Evolutionary conservation across 2,329 filamentous ascomycete genomes (phyloP).

Genomic region (Ophiostoma quercus): DNA sequence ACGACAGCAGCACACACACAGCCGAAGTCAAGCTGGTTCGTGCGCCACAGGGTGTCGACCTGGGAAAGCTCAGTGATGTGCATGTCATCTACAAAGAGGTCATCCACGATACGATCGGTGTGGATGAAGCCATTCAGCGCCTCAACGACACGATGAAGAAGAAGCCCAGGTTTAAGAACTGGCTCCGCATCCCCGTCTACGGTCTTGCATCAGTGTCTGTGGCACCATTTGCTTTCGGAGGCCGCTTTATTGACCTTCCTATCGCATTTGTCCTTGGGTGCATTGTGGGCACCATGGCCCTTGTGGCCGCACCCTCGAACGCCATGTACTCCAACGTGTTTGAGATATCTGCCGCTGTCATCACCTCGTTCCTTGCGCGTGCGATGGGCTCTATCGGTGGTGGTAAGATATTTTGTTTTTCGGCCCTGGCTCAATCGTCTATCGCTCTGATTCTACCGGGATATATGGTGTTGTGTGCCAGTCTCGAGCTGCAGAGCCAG

Average conservation of each 20-base stretch:
- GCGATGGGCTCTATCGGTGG: conserved; percentile 60
- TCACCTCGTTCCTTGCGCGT: conserved; percentile 65
- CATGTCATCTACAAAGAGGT: conserved; percentile 78
- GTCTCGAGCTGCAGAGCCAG: conserved; percentile 63
- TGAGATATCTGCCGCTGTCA: conserved; percentile 47
- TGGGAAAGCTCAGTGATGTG: conserved; percentile 67
- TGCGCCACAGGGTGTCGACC: conserved; percentile 62
- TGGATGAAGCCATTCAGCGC: conserved; percentile 61
- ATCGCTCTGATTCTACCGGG: conserved; percentile 71
- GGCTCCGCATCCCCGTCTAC: conserved; percentile 60
- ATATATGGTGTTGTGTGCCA: conserved; percentile 56
- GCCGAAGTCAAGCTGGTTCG: conserved; percentile 74
- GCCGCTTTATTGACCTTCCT: conserved; percentile 70
- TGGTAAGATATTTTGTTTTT: conserved; percentile 62
- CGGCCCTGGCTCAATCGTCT: conserved; percentile 64
- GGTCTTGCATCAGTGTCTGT: conserved; percentile 71
- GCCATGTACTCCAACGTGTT: conserved; percentile 54
- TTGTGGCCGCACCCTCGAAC: conserved; percentile 65
- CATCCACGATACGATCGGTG: conserved; percentile 68
- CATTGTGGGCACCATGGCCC: conserved; percentile 67
- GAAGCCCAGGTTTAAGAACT: conserved; percentile 45
- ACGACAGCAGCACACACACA: conserved; percentile 66
- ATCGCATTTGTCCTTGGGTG: conserved; percentile 71
- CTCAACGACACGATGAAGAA: conserved; percentile 52
- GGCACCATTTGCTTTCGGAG: conserved; percentile 74